Evolutionary conservation across 108 stramenopile genomes (phyloP).

Genomic region (Pseudonitzschia pungens): DNA sequence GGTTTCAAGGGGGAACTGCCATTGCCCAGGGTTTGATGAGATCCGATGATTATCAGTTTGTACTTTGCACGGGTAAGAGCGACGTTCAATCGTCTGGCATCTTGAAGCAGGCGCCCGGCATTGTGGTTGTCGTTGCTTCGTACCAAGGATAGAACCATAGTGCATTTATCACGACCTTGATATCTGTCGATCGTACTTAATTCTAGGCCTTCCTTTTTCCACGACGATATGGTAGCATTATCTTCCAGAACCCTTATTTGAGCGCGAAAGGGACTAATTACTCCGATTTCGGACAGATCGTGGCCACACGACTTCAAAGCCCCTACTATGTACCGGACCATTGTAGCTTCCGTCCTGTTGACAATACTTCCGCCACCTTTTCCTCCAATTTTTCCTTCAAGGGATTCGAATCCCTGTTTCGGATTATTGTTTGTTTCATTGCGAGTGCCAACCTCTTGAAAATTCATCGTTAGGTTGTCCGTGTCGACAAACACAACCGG

Average conservation of each 20-base stretch:
- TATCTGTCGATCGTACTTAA: slow-evolving; percentile 88
- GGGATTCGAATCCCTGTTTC: slow-evolving; percentile 7
- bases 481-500: slow-evolving; percentile 90
- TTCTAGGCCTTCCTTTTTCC: slow-evolving; percentile 72
- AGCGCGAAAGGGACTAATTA: slow-evolving; percentile 91
- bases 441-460: not conserved
- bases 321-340: slow-evolving; percentile 51
- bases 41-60: slow-evolving; percentile 89
- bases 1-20: slow-evolving; percentile 72
- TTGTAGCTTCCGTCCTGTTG: slow-evolving; percentile 56
- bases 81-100: slow-evolving; percentile 85
- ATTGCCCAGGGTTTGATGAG: slow-evolving; percentile 55
- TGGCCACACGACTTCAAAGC: slow-evolving; percentile 55
- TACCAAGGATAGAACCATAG: slow-evolving; percentile 84
- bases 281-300: slow-evolving; percentile 55
- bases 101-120: slow-evolving; percentile 73
- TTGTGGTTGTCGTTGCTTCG: slow-evolving; percentile 73
- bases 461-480: slow-evolving; percentile 44
- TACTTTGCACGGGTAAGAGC: slow-evolving; percentile 87
- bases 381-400: slow-evolving; percentile 50
- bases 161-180: slow-evolving; percentile 90
- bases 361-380: slow-evolving; percentile 44
- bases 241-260: slow-evolving; percentile 70
- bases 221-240: slow-evolving; percentile 5
- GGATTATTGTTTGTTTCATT: slow-evolving; percentile 14